These are phyloP conservation scores for Panus rudis DNA, from an alignment of 768 basidiomycete species.

Conservation along the genomic window DNA sequence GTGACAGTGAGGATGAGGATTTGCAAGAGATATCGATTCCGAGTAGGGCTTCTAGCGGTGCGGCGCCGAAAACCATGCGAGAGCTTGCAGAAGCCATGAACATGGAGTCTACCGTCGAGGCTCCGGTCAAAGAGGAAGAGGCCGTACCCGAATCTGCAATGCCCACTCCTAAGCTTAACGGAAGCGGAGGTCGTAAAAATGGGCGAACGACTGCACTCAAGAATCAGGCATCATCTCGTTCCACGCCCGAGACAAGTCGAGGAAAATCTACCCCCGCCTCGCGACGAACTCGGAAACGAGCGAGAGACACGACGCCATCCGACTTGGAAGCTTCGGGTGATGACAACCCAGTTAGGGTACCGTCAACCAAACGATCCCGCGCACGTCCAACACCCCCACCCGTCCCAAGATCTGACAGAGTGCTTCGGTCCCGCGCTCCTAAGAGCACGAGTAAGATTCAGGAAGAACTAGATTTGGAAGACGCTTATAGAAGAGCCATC, in stretches of 20 bases:
- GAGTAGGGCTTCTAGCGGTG: constrained; percentile 9
- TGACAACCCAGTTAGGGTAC: background rate
- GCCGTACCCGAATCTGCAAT: too few species aligned
- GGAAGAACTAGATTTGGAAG: constrained; percentile 45
- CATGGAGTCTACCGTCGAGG: too few species aligned
- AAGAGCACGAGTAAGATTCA: constrained; percentile 45
- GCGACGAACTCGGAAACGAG: constrained; percentile 16
- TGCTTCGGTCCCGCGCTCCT: constrained; percentile 49
- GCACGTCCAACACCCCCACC: constrained; percentile 4
- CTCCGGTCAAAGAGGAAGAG: too few species aligned
- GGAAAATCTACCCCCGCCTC: constrained; percentile 1
- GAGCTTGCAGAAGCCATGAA: constrained; percentile 61
- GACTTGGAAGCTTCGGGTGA: constrained; percentile 5
- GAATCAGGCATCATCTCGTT: too few species aligned
- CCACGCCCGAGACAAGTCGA: too few species aligned
- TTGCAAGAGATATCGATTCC: constrained; percentile 9
- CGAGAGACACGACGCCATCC: constrained; percentile 7
- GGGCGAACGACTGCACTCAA: too few species aligned
- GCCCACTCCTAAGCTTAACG: too few species aligned
- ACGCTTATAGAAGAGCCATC: constrained; percentile 41
- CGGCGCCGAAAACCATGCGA: constrained; percentile 52
- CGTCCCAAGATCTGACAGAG: constrained; percentile 28
- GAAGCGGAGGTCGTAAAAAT: too few species aligned
- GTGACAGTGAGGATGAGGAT: constrained; percentile 15
- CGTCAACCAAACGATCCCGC: constrained; percentile 14